Evolutionary conservation across 257 asterid species (phyloP), one percentile per base, ranked within the genome.

Genomic region (Haberlea rhodopensis): DNA sequence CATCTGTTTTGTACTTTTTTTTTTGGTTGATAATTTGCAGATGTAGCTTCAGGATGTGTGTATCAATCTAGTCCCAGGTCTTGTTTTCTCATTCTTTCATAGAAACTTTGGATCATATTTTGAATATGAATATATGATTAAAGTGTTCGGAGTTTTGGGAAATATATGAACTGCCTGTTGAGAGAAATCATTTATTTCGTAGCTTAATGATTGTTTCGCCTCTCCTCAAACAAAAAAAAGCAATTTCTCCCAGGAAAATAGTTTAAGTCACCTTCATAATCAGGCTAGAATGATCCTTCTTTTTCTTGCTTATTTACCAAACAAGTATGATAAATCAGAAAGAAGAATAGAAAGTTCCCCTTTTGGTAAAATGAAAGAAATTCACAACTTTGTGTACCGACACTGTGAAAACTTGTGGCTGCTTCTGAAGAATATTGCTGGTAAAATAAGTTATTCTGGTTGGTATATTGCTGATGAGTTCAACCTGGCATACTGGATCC

Each of bases 1-100:
- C n/a, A 21, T 21, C 55, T 60, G 21, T 62, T 25, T 15, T 49
- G 8, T 60, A 55, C 22, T 24, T 64, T 19, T 21, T 52, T 45
- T 0, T 62, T 32, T 27, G 32, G 18, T 8, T 70, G 48, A 25
- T 68, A 46, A 23, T 70, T 53, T 70, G 28, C 85, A 90, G 96
- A 15, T 63, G 27, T 66, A 20, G 3, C 72, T 73, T 64, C 85
- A 76, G 82, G 81, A 69, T 87, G 97, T 71, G 81, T 67, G 8
- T 87, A 75, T 32, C 91, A 78, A 54, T 65, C 90, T 56, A 79
- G 75, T 58, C 77, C 96, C 79, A 78, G 96, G 97, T 90, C 45
- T 75, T 74, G n/a, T 65, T 18, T 71, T 70, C 24, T 55, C 2
- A 29, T 5, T 6, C 9, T 27, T 27, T 26, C 18, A 20, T 40